A percentile compares a stretch with the other conserved stretches of the same genome.
Conservation (phyloP, 345 rosid species). For the Hypericum androsaemum region DNA sequence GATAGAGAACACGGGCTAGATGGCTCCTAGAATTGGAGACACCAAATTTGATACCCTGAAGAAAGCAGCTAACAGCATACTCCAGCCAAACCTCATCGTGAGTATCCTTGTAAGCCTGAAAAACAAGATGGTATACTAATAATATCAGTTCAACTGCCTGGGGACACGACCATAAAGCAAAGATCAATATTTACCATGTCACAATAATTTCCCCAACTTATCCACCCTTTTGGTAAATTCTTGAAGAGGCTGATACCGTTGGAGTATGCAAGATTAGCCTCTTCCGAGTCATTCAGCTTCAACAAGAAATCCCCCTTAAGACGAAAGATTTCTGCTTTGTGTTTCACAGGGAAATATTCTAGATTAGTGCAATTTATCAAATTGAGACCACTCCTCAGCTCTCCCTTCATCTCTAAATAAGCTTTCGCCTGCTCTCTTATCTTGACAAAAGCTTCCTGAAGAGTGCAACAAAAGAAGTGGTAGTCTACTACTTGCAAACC, state of each 20-base stretch:
- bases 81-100: conserved; percentile 94
- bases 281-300: conserved; percentile 69
- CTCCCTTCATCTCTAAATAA: conserved; percentile 85
- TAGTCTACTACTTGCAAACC: conserved; percentile 3
- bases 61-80: conserved; percentile 94
- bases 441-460: conserved; percentile 96
- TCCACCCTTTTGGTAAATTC: conserved; percentile 95
- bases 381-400: conserved; percentile 77
- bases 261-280: conserved; percentile 76
- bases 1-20: conserved; percentile 89
- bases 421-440: conserved; percentile 98
- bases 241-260: conserved; percentile 79
- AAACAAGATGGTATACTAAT: conserved; percentile 15
- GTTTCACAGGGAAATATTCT: conserved; percentile 80
- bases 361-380: conserved; percentile 82
- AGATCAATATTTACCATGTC: conserved; percentile 59
- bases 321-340: conserved; percentile 82
- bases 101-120: conserved; percentile 76
- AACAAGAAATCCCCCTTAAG: conserved; percentile 76
- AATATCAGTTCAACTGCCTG: neutral
- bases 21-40: conserved; percentile 94
- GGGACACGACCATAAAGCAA: conserved; percentile 3
- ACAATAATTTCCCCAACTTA: conserved; percentile 98
- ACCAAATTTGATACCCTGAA: conserved; percentile 95
- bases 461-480: conserved; percentile 16